A percentile compares a stretch with the other conserved stretches of the same genome.
phyloP scores from a whole-genome alignment of 2,329 filamentous ascomycete species.

The Phyllosticta citribraziliensis region DNA sequence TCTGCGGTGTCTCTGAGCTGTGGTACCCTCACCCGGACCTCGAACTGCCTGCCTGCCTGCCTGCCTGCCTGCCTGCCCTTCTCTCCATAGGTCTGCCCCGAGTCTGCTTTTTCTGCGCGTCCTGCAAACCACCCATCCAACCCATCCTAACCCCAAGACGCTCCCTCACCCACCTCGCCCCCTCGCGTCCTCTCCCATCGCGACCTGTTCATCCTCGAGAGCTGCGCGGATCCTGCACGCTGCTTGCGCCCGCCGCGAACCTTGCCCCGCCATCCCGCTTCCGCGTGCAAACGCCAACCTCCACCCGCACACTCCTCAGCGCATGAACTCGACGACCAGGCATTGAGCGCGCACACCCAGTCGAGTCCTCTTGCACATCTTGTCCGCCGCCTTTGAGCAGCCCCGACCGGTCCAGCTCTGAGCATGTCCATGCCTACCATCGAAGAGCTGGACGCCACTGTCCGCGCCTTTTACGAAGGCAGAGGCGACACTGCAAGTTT shows the following conservation, averaged over 20 bases:
- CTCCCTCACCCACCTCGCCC: not conserved
- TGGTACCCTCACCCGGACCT: no score
- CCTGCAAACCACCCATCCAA: not conserved
- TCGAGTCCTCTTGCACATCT: not conserved
- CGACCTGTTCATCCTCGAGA: not conserved
- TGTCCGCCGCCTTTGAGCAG: not conserved
- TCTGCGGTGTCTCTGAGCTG: not conserved
- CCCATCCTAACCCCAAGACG: not conserved
- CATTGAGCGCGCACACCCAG: constrained; percentile 8
- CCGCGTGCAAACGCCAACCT: constrained; percentile 7
- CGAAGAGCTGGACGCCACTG: constrained; percentile 89
- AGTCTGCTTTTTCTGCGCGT: not conserved
- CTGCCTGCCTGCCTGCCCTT: not conserved
- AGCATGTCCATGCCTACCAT: constrained; percentile 60
- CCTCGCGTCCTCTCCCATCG: not conserved
- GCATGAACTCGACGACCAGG: constrained; percentile 7
- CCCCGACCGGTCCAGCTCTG: constrained; percentile 14
- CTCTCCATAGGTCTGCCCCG: not conserved
- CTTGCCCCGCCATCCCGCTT: constrained; percentile 11
- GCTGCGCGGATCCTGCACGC: not conserved
- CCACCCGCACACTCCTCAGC: constrained; percentile 2
- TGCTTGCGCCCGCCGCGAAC: constrained; percentile 6
- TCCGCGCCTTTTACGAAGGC: constrained; percentile 95
- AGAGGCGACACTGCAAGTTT: constrained; percentile 79
- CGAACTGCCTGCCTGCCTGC: not conserved